A percentile compares a stretch with the other conserved stretches of the same genome.
These are phyloP conservation scores for Ascochyta viciae-villosae DNA, from an alignment of 2,329 filamentous ascomycete species.

Conservation along the genomic window DNA sequence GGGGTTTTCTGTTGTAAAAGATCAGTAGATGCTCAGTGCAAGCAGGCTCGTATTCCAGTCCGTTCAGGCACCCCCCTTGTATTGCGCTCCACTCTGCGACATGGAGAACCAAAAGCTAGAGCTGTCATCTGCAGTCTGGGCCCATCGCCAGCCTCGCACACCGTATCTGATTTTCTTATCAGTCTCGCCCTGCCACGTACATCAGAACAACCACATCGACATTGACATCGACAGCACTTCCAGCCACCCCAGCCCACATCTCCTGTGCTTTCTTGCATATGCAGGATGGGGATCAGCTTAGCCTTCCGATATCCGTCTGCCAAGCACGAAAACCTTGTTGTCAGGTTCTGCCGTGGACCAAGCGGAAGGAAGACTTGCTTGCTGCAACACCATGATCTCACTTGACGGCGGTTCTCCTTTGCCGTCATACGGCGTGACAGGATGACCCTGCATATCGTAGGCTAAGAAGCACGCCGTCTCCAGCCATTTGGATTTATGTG, in stretches of 20 bases:
- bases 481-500: background rate
- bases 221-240: background rate
- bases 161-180: slow-evolving; percentile 7
- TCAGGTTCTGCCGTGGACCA: background rate
- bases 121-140: slow-evolving; percentile 12
- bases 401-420: background rate
- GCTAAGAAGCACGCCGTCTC: slow-evolving; percentile 1
- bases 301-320: slow-evolving; percentile 8
- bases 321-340: slow-evolving; percentile 6
- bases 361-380: slow-evolving; percentile 6
- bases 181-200: slow-evolving; percentile 5
- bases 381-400: slow-evolving; percentile 16
- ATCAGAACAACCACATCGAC: background rate
- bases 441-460: slow-evolving; percentile 6
- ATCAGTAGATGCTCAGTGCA: too few relatives aligned
- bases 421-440: slow-evolving; percentile 2
- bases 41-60: too few relatives aligned
- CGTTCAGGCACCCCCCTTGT: too few relatives aligned
- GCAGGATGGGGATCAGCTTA: background rate
- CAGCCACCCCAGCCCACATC: slow-evolving; percentile 7
- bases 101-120: slow-evolving; percentile 1
- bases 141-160: slow-evolving; percentile 12
- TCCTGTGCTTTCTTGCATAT: slow-evolving; percentile 2
- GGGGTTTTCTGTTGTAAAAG: too few relatives aligned
- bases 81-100: slow-evolving; percentile 3